A percentile compares a stretch with the other conserved stretches of the same genome.
phyloP scores from a whole-genome alignment of 805 yeast genomes.

The Teunomyces panamensis region DNA sequence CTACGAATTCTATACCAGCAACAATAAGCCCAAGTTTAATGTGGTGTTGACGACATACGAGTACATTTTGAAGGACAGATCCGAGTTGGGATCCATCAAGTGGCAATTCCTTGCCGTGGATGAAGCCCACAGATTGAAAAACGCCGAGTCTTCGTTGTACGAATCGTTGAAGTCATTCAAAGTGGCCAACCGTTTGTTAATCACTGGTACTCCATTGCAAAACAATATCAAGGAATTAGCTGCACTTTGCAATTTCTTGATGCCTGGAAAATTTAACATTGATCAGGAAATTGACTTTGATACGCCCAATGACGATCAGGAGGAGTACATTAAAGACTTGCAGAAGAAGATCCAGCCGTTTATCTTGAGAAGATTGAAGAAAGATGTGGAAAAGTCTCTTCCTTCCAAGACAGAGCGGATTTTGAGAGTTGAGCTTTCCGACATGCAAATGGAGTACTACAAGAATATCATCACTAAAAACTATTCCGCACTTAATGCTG shows the following conservation, averaged over 20 bases:
- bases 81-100: slow-evolving; percentile 73
- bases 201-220: slow-evolving; percentile 98
- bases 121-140: slow-evolving; percentile 95
- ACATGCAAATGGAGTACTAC: slow-evolving; percentile 91
- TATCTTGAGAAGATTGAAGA: slow-evolving; percentile 87
- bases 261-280: slow-evolving; percentile 90
- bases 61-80: slow-evolving; percentile 85
- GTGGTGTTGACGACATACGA: slow-evolving; percentile 94
- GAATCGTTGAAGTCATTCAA: slow-evolving; percentile 82
- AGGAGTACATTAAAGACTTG: slow-evolving; percentile 78
- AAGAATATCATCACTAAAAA: slow-evolving; percentile 90
- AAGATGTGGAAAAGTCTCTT: slow-evolving; percentile 94
- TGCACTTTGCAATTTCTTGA: slow-evolving; percentile 88
- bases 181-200: slow-evolving; percentile 78
- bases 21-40: slow-evolving; percentile 81
- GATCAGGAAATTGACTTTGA: slow-evolving; percentile 96
- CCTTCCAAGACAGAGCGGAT: slow-evolving; percentile 97
- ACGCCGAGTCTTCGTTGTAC: slow-evolving; percentile 88
- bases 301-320: slow-evolving; percentile 82
- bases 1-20: slow-evolving; percentile 70
- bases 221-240: slow-evolving; percentile 94
- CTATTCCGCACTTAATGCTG: slow-evolving; percentile 86
- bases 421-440: slow-evolving; percentile 90
- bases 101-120: slow-evolving; percentile 99
- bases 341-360: slow-evolving; percentile 87